A percentile compares a stretch with the other conserved stretches of the same genome.
These are phyloP conservation scores for Syzygium oleosum DNA, from an alignment of 345 rosid species.

Conservation along the genomic window DNA sequence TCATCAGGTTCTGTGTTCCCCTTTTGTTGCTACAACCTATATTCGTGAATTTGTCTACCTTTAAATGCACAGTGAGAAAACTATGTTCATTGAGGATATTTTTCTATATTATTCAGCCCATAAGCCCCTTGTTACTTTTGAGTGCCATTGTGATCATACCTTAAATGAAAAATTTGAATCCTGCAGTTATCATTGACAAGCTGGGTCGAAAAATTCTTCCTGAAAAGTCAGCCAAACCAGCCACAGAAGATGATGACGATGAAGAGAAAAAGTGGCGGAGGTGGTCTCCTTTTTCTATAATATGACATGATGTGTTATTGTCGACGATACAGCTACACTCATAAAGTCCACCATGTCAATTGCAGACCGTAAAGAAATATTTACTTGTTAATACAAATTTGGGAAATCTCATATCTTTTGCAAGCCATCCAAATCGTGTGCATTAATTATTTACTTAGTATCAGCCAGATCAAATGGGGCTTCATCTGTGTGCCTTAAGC, in stretches of 20 bases:
- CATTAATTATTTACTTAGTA: neutral
- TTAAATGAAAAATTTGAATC: neutral
- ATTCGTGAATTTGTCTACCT: neutral
- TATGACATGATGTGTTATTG: neutral
- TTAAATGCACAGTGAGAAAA: neutral
- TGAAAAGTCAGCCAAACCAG: neutral
- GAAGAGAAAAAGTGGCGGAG: constrained; percentile 36
- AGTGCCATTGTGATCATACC: neutral
- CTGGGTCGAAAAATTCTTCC: constrained; percentile 17
- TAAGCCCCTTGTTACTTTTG: neutral
- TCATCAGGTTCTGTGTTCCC: constrained; percentile 24
- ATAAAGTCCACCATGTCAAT: neutral
- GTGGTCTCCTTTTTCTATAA: constrained; percentile 1
- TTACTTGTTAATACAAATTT: neutral
- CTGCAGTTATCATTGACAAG: constrained; percentile 24
- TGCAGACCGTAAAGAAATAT: neutral
- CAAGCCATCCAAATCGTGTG: neutral
- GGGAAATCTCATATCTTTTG: neutral
- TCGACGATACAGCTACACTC: neutral
- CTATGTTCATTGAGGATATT: neutral
- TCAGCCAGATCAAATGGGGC: neutral
- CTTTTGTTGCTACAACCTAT: neutral
- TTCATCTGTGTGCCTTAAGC: neutral
- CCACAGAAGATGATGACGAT: constrained; percentile 3
- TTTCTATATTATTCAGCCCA: neutral